Evolutionary conservation across 805 yeast genomes (phyloP).

Genomic region (Peterozyma xylosa): DNA sequence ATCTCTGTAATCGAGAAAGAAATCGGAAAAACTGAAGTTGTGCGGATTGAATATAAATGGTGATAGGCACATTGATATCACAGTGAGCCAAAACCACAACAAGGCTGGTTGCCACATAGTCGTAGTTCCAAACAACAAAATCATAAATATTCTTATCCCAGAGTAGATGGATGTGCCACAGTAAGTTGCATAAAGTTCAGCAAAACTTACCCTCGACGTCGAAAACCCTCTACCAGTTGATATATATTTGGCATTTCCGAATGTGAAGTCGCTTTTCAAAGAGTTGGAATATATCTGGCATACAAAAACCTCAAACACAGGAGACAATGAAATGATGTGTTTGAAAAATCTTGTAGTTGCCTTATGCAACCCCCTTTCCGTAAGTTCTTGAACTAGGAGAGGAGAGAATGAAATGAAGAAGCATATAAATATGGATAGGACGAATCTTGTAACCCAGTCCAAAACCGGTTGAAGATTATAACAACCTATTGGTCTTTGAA

Average conservation of each 20-base stretch:
- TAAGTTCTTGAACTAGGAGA: conserved; percentile 74
- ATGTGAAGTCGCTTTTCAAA: conserved; percentile 63
- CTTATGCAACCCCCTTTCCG: conserved; percentile 78
- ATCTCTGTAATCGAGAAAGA: conserved; percentile 41
- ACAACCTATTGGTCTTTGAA: conserved; percentile 75
- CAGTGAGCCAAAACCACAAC: conserved; percentile 50
- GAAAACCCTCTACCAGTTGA: conserved; percentile 96
- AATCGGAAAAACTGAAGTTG: conserved; percentile 39
- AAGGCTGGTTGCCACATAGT: conserved; percentile 78
- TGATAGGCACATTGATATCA: conserved; percentile 35
- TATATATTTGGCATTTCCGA: conserved; percentile 89
- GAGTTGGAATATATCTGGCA: conserved; percentile 88
- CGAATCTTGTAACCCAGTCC: conserved; percentile 85
- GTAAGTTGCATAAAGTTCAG: conserved; percentile 67
- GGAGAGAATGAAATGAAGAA: conserved; percentile 91
- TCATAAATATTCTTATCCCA: conserved; percentile 63
- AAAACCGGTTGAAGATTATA: conserved; percentile 80
- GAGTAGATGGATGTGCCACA: conserved; percentile 69
- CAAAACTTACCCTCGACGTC: conserved; percentile 68
- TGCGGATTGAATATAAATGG: conserved; percentile 51
- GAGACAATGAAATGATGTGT: conserved; percentile 79
- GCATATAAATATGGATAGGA: conserved; percentile 84
- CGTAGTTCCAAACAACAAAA: conserved; percentile 67
- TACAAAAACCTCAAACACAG: conserved; percentile 90
- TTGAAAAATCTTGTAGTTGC: conserved; percentile 63